These are phyloP conservation scores for Abrus precatorius DNA, from an alignment of 306 rosid species.

Conservation along the genomic window DNA sequence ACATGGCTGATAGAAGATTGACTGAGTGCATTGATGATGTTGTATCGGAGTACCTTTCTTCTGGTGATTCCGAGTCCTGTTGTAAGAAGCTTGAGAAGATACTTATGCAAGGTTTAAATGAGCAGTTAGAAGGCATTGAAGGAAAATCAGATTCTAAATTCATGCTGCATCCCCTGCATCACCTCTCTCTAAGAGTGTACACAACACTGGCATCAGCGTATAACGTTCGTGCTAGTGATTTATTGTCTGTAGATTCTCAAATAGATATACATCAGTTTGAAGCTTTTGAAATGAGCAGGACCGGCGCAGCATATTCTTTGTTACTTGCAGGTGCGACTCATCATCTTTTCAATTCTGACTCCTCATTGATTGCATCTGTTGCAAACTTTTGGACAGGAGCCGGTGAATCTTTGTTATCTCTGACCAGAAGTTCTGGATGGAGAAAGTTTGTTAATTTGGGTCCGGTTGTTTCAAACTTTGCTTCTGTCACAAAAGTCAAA, in stretches of 20 bases:
- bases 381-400: constrained; percentile 76
- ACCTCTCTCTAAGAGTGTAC: constrained; percentile 71
- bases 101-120: constrained; percentile 58
- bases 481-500: constrained; percentile 42
- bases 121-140: constrained; percentile 48
- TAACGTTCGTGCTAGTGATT: constrained; percentile 61
- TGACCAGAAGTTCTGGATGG: constrained; percentile 63
- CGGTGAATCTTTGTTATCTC: constrained; percentile 76
- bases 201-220: constrained; percentile 81
- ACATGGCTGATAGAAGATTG: constrained; percentile 56
- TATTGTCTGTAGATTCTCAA: constrained; percentile 47
- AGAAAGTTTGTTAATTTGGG: constrained; percentile 38
- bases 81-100: constrained; percentile 68
- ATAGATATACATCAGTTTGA: constrained; percentile 34
- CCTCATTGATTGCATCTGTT: constrained; percentile 70
- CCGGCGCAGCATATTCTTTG: constrained; percentile 72
- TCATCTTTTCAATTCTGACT: constrained; percentile 70
- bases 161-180: constrained; percentile 70
- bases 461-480: constrained; percentile 43
- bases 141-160: constrained; percentile 50
- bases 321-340: constrained; percentile 78
- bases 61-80: constrained; percentile 65
- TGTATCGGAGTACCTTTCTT: constrained; percentile 65
- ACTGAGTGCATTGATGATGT: constrained; percentile 57
- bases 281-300: constrained; percentile 66